Evolutionary conservation across 2,329 filamentous ascomycete species (phyloP), one percentile per base, ranked within the genome.

Genomic region (Corynespora cassiicola): DNA sequence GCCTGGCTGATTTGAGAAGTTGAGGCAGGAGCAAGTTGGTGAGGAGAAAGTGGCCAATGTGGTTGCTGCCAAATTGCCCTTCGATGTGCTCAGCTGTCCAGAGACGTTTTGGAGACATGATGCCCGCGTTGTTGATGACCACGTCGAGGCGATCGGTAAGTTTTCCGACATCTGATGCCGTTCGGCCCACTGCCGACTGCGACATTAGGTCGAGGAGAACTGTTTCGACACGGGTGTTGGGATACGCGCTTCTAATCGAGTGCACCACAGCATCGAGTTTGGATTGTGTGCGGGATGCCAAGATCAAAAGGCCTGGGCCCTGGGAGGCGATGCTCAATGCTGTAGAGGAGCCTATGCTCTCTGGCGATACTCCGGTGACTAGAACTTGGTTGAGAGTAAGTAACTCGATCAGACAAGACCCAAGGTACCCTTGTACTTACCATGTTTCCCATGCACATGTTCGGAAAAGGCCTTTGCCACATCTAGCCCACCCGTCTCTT

Each of bases 1-100:
- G 70, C 15, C 63, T 52, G 2, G 59, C 51, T 6, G 52, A 47
- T 6, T 37, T 28, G 11, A 68, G 51, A 18, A 78, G 54, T 1
- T 58, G 60, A 1, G 69, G 69, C 7, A 74, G 48, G 1, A 79
- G 59, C 1, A 74, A 53, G 21, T 69, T 71, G 6, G 68, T 75
- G 7, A 78, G 50, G 0, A 76, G 58, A 6, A 74, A 73, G 44
- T 75, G 75, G 3, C 73, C 75, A 23, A 77, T 56, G 46, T 77
- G 72, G 41, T 76, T 76, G 4, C 64, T 69, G 15, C 71, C 75
- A 31, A 77, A 72, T 37, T 76, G 72, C 6, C 69, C 61, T 52
- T 78, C 75, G 39, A 74, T 73, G n/a, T 69, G 71, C 28, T 77
- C 72, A 17, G 55, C 49, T 0, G 74, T 75, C 1, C 53, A 45